These are phyloP conservation scores for Liriodendron chinense DNA, from an alignment of 164 flowering plant species.

Conservation along the genomic window DNA sequence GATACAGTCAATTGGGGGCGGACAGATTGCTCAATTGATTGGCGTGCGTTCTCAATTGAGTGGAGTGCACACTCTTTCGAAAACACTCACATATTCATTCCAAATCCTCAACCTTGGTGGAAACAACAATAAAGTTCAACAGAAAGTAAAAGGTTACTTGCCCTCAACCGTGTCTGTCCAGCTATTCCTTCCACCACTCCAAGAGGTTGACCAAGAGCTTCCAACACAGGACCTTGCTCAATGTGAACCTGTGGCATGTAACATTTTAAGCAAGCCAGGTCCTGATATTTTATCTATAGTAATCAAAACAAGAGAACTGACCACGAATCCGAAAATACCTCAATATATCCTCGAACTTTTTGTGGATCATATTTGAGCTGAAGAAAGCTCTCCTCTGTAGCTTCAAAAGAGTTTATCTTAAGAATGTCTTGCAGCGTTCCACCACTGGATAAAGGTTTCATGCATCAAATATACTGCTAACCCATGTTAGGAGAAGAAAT, in stretches of 20 bases:
- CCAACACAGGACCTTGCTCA: slow-evolving; percentile 98
- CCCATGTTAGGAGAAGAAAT: too few species aligned
- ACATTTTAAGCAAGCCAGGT: slow-evolving; percentile 1
- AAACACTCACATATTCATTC: not conserved
- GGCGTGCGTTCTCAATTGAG: too few species aligned
- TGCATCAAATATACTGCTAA: slow-evolving; percentile 17
- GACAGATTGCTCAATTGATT: not conserved
- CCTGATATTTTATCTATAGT: not conserved
- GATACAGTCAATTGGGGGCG: not conserved
- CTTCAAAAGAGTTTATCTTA: slow-evolving; percentile 49
- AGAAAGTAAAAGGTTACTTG: slow-evolving; percentile 17
- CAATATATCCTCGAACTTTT: slow-evolving; percentile 87
- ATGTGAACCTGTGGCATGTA: slow-evolving; percentile 72
- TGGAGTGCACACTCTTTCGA: not conserved
- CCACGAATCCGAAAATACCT: slow-evolving; percentile 45
- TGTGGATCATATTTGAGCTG: slow-evolving; percentile 74
- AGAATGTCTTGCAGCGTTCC: slow-evolving; percentile 72
- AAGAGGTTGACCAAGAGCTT: slow-evolving; percentile 82
- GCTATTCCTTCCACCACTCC: slow-evolving; percentile 92
- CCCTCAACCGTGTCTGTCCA: slow-evolving; percentile 93
- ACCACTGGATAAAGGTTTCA: slow-evolving; percentile 54
- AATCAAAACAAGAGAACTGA: not conserved
- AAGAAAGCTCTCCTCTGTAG: slow-evolving; percentile 52
- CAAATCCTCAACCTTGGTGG: not conserved
- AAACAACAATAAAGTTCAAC: not conserved